Conservation (phyloP, 2,329 filamentous ascomycete genomes). For the Laburnicola sp. region DNA sequence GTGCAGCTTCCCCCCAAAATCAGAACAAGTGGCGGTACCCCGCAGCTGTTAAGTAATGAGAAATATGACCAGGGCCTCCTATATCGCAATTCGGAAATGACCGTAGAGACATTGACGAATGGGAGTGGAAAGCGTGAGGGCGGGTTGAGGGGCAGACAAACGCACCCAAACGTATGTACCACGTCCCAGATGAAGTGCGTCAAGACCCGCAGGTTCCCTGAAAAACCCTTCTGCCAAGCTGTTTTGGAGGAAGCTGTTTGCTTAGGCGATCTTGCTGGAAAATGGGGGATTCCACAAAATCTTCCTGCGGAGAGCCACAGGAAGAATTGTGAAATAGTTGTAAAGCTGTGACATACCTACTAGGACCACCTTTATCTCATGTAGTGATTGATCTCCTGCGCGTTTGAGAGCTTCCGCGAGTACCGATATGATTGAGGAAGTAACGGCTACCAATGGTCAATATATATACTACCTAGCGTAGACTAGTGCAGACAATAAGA, state of each 20-base stretch:
- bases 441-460: constrained; percentile 13
- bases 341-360: background rate
- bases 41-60: background rate
- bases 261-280: background rate
- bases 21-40: background rate
- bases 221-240: background rate
- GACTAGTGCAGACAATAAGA: constrained; percentile 4
- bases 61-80: background rate
- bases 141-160: constrained; percentile 3
- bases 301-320: background rate
- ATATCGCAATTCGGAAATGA: background rate
- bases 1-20: background rate
- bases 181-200: constrained; percentile 17
- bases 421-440: background rate
- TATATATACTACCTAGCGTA: constrained; percentile 7
- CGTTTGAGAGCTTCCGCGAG: background rate
- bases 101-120: background rate
- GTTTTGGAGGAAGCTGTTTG: too few species aligned
- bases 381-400: background rate
- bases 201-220: too few species aligned
- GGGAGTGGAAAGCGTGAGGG: constrained; percentile 10
- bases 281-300: background rate
- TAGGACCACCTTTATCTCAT: background rate
- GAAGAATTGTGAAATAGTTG: background rate
- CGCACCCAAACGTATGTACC: constrained; percentile 1